Conservation (phyloP, 2,329 filamentous ascomycete genomes). For the Alternaria incomplexa region DNA sequence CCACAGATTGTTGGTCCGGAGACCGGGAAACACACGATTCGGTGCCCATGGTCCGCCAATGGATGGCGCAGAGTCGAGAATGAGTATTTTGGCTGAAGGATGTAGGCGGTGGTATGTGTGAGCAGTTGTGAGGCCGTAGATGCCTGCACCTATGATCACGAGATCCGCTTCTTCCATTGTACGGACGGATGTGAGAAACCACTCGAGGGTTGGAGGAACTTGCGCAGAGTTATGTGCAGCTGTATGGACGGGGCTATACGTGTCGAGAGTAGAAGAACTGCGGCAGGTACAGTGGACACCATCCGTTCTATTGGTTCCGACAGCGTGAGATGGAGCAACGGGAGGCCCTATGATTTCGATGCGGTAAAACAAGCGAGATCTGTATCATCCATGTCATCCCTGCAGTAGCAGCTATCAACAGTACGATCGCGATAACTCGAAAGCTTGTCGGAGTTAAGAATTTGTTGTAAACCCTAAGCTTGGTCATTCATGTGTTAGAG, state of each 20-base stretch:
- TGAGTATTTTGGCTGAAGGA: slow-evolving; percentile 45
- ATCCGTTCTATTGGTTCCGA: background rate
- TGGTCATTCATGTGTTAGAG: background rate
- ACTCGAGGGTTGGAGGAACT: background rate
- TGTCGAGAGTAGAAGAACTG: background rate
- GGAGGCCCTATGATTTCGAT: background rate
- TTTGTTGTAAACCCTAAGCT: background rate
- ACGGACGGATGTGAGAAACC: background rate
- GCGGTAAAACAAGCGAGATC: slow-evolving; percentile 1
- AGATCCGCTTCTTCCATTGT: slow-evolving; percentile 17
- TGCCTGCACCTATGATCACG: slow-evolving; percentile 19
- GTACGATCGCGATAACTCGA: background rate
- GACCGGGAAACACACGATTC: slow-evolving; percentile 50
- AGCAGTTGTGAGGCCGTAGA: slow-evolving; percentile 54
- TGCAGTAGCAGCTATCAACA: background rate
- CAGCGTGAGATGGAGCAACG: background rate
- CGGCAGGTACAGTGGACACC: background rate
- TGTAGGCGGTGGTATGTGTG: slow-evolving; percentile 55
- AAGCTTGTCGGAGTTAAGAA: background rate
- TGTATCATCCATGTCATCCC: background rate
- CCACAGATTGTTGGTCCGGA: slow-evolving; percentile 53
- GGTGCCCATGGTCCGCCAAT: slow-evolving; percentile 52
- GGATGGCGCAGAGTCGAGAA: slow-evolving; percentile 50
- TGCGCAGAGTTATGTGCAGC: background rate
- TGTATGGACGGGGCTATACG: background rate